Evolutionary conservation across 768 basidiomycete genomes (phyloP).

Genomic region (Dioszegia crocea): DNA sequence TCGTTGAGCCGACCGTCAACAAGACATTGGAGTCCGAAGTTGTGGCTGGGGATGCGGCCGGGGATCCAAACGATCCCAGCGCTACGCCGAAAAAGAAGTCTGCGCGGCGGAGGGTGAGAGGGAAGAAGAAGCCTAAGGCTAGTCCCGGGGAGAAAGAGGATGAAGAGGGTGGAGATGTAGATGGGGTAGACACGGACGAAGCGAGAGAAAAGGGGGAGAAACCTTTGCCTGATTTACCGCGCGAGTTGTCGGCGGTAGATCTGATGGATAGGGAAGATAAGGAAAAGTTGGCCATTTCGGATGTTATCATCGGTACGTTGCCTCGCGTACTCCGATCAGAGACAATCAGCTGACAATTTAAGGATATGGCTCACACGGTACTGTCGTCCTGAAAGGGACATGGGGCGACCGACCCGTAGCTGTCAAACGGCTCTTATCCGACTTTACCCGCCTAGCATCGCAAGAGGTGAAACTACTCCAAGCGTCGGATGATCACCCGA

Average conservation of each 20-base stretch:
- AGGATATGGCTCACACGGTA: constrained; percentile 96
- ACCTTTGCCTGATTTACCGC: constrained; percentile 36
- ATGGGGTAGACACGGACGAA: constrained; percentile 46
- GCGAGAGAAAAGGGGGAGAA: constrained; percentile 39
- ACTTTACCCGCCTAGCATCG: constrained; percentile 89
- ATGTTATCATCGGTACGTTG: constrained; percentile 50
- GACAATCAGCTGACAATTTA: neutral
- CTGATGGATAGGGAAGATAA: constrained; percentile 36
- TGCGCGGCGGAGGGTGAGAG: constrained; percentile 50
- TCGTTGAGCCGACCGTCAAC: constrained; percentile 11
- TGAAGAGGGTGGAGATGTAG: constrained; percentile 38
- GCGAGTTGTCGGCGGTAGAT: constrained; percentile 30
- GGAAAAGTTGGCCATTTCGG: constrained; percentile 47
- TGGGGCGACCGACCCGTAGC: constrained; percentile 97
- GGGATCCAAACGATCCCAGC: neutral
- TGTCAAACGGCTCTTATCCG: constrained; percentile 91
- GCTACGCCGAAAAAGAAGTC: constrained; percentile 35
- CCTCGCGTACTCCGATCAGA: neutral
- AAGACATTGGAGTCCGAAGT: constrained; percentile 5
- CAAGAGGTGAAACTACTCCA: constrained; percentile 92
- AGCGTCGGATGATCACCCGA: constrained; percentile 95
- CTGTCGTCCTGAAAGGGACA: constrained; percentile 87
- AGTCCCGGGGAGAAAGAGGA: constrained; percentile 47
- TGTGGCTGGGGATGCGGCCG: too few species aligned
- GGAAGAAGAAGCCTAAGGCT: constrained; percentile 56